Base-by-base conservation (phyloP, 192 early-diverging fungal species). In the Backusella westeae region DNA sequence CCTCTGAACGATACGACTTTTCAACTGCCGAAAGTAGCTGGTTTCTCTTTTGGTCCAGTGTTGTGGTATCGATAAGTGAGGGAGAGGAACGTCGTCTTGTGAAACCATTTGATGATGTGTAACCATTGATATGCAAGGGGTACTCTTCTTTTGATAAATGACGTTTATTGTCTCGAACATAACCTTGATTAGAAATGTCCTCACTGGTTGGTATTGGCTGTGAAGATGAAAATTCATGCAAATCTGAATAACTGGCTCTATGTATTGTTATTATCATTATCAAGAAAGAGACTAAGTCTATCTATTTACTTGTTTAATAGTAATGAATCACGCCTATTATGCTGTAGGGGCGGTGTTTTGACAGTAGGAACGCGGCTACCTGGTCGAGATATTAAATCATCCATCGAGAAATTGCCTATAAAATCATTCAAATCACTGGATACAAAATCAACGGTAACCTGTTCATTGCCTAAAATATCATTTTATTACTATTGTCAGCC, bases 51-150 rank as follows among this genome's bases (percentile, higher is more conserved):
- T 63, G 2, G 19, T 56, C 53, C 2, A 21, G 21, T 4, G 21
- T 14, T 63, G 56, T 12, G 2, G 21, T 29, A 14, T 14, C 23
- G 9, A 63, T 63, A 29, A 29, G 23, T 10, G 56, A 14, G 29
- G 56, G 56, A 29, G 56, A 63, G 9, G 56, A 63, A 29, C 56
- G 56, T 63, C 56, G 21, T 63, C 56, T 63, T 63, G 56, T 63
- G 56, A 63, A 29, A 63, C 26, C 26, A 14, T 29, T 63, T 29
- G 56, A 29, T 29, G 56, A 3, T 4, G 56, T 63, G 56, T 63
- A 63, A 63, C 56, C 26, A 1, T 63, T 9, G 26, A 14, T 63
- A 63, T 63, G 56, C 56, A 63, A 63, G 56, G 56, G 56, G 23
- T 63, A 49, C 21, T 29, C 56, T 63, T 63, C 23, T 63, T 49